phyloP scores from a whole-genome alignment of 2,329 filamentous ascomycete species.

The Paradendryphiella salina region DNA sequence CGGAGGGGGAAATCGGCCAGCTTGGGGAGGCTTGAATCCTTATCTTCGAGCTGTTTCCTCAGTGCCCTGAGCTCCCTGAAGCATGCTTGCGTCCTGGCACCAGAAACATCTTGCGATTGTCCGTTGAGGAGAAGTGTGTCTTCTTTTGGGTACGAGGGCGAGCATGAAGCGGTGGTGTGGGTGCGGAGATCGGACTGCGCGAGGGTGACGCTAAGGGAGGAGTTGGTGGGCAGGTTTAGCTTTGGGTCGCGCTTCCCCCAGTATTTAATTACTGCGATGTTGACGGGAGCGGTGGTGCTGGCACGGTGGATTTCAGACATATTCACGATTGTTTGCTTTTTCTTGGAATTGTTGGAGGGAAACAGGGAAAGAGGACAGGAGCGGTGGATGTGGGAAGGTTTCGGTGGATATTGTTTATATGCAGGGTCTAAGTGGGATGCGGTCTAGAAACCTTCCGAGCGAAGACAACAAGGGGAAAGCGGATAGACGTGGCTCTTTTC shows the following conservation, averaged over 20 bases:
- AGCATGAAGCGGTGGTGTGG: constrained; percentile 93
- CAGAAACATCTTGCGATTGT: constrained; percentile 78
- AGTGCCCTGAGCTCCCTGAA: constrained; percentile 81
- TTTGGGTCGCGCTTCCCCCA: constrained; percentile 96
- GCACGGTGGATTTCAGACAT: constrained; percentile 74
- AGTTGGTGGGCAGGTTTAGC: constrained; percentile 97
- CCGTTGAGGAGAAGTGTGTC: constrained; percentile 85
- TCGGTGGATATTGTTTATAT: constrained; percentile 37
- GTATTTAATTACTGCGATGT: constrained; percentile 98
- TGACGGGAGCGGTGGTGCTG: constrained; percentile 94
- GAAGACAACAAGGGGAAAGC: neutral
- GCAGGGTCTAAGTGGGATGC: constrained; percentile 30
- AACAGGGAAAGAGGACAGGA: neutral
- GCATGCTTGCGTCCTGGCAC: constrained; percentile 91
- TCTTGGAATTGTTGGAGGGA: neutral
- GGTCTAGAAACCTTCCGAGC: constrained; percentile 9
- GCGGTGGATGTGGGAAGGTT: constrained; percentile 13
- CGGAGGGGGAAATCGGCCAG: constrained; percentile 76
- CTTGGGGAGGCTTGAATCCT: constrained; percentile 75
- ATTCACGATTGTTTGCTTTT: constrained; percentile 7
- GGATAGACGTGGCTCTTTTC: neutral
- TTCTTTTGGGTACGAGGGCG: constrained; percentile 65
- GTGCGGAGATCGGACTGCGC: constrained; percentile 92
- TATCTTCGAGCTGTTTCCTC: constrained; percentile 72
- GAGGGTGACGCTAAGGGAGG: constrained; percentile 93